These are phyloP conservation scores for Fusarium penzigii DNA, from an alignment of 2,329 filamentous ascomycete species.

Conservation along the genomic window DNA sequence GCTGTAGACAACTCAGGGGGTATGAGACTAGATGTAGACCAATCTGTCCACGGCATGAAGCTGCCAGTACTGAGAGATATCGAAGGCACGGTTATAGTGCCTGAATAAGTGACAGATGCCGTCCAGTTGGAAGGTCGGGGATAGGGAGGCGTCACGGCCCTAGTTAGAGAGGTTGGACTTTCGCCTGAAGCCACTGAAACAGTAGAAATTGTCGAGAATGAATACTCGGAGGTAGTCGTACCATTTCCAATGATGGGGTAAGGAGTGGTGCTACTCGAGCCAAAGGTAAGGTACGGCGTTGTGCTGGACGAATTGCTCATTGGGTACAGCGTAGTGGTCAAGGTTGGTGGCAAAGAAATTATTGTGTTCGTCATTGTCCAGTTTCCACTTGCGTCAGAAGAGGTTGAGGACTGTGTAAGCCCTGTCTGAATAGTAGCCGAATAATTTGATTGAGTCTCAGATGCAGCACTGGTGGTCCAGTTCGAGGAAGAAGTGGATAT, in stretches of 20 bases:
- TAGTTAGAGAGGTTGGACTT: neutral
- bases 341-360: neutral
- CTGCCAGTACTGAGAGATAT: neutral
- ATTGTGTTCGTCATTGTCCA: neutral
- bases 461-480: neutral
- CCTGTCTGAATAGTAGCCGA: neutral
- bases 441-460: neutral
- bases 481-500: slow-evolving; percentile 4
- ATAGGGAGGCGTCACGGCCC: slow-evolving; percentile 5
- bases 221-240: neutral
- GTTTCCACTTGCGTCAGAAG: neutral
- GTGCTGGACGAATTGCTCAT: neutral
- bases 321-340: neutral
- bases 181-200: neutral
- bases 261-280: neutral
- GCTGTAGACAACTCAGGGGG: neutral
- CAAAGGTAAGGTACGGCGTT: neutral
- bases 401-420: neutral
- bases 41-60: neutral
- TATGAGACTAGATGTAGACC: slow-evolving; percentile 15
- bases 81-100: slow-evolving; percentile 4
- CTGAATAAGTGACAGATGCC: neutral
- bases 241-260: neutral
- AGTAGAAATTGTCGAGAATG: neutral
- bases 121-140: slow-evolving; percentile 20